These are phyloP conservation scores for Sporobolomyces phaffii DNA, from an alignment of 768 basidiomycete species.

Conservation along the genomic window DNA sequence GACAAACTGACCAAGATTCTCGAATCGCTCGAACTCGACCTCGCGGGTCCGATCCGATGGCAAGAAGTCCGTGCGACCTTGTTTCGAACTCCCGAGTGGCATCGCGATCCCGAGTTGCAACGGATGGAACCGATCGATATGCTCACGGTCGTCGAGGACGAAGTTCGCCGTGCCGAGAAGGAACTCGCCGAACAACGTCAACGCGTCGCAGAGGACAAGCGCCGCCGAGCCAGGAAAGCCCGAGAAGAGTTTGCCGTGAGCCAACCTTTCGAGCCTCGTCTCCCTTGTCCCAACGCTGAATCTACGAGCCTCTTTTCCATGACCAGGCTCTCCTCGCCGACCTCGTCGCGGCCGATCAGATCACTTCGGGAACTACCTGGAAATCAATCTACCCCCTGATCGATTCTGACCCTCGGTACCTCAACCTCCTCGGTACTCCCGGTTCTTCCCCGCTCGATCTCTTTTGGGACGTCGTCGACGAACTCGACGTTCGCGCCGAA, in stretches of 20 bases:
- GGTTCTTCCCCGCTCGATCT: slow-evolving; percentile 93
- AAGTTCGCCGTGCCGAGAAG: slow-evolving; percentile 77
- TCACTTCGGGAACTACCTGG: slow-evolving; percentile 84
- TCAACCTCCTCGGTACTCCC: slow-evolving; percentile 74
- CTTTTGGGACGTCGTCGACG: slow-evolving; percentile 90
- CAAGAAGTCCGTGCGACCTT: slow-evolving; percentile 72
- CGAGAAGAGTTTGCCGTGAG: slow-evolving; percentile 81
- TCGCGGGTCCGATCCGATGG: slow-evolving; percentile 74
- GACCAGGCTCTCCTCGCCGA: slow-evolving; percentile 65
- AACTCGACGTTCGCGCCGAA: slow-evolving; percentile 76
- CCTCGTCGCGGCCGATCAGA: slow-evolving; percentile 59
- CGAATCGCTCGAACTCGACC: slow-evolving; percentile 80
- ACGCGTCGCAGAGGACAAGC: slow-evolving; percentile 71
- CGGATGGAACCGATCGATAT: slow-evolving; percentile 85
- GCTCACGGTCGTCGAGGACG: slow-evolving; percentile 87
- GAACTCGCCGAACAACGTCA: slow-evolving; percentile 85
- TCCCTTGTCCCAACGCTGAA: background rate
- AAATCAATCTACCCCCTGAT: slow-evolving; percentile 76
- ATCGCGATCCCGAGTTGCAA: slow-evolving; percentile 65
- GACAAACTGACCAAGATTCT: slow-evolving; percentile 76
- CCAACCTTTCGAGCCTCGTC: background rate
- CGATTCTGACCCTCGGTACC: slow-evolving; percentile 72
- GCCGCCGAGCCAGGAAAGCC: slow-evolving; percentile 76
- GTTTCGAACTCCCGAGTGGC: slow-evolving; percentile 71
- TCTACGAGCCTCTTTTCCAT: no score